A percentile compares a stretch with the other conserved stretches of the same genome.
Evolutionary conservation across 805 yeast species (phyloP).

Genomic region (Teunomyces funiuensis): DNA sequence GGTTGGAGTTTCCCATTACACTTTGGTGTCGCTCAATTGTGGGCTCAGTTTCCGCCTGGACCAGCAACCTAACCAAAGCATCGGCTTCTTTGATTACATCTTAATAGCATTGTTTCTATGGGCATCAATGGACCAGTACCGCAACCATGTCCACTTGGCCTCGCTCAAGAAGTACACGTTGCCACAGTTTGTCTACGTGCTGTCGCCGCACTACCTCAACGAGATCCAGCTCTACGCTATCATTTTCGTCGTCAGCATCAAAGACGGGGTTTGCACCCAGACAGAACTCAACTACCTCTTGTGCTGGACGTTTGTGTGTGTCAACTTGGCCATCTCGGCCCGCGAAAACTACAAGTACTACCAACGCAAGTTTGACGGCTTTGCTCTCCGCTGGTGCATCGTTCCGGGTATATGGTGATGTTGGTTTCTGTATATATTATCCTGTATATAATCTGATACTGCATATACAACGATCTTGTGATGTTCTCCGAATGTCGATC

Average conservation of each 20-base stretch:
- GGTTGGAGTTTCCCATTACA: slow-evolving; percentile 62
- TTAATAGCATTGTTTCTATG: slow-evolving; percentile 38
- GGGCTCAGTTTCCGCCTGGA: slow-evolving; percentile 10
- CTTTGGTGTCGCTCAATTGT: slow-evolving; percentile 28
- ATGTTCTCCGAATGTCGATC: no score
- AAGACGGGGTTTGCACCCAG: slow-evolving; percentile 14
- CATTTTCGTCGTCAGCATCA: slow-evolving; percentile 20
- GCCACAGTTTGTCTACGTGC: slow-evolving; percentile 47
- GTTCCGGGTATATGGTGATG: slow-evolving; percentile 36
- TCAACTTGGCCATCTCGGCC: slow-evolving; percentile 58
- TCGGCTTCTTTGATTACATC: slow-evolving; percentile 12
- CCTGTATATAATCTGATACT: not conserved
- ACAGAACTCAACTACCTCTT: slow-evolving; percentile 21
- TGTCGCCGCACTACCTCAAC: slow-evolving; percentile 71
- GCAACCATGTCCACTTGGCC: slow-evolving; percentile 52
- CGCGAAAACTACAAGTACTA: slow-evolving; percentile 53
- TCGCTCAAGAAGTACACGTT: slow-evolving; percentile 52
- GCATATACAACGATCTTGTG: no score
- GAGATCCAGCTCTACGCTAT: slow-evolving; percentile 58
- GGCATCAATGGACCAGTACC: slow-evolving; percentile 53
- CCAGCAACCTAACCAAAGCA: not conserved
- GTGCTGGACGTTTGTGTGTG: slow-evolving; percentile 33
- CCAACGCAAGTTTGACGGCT: slow-evolving; percentile 26
- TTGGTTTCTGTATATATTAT: not conserved
- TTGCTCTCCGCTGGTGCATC: slow-evolving; percentile 30